Percentiles rank a stretch among this genome's conserved stretches.
Evolutionary conservation across 2,329 filamentous ascomycete genomes (phyloP).

Genomic region (Leptographium flavum): DNA sequence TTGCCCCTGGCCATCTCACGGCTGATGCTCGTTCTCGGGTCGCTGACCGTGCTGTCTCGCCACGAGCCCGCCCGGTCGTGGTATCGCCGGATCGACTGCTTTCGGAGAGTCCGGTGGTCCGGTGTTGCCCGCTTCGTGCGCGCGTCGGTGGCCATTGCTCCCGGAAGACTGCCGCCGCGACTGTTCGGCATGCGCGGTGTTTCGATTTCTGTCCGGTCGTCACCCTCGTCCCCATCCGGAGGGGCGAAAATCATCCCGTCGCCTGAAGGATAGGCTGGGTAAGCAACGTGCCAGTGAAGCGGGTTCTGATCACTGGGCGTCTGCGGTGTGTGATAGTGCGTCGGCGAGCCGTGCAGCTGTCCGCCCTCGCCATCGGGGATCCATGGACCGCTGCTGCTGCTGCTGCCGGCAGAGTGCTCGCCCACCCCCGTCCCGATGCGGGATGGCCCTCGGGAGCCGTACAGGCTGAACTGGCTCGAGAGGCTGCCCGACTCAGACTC

Average conservation of each 20-base stretch:
- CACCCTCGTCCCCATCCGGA: slow-evolving; percentile 1
- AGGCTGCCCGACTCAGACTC: slow-evolving; percentile 30
- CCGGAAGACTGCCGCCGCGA: too few species aligned
- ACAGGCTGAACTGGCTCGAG: slow-evolving; percentile 18
- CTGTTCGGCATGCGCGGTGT: neutral
- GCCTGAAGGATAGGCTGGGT: slow-evolving; percentile 3
- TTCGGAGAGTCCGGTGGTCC: slow-evolving; percentile 25
- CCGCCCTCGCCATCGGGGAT: neutral
- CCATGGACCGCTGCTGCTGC: neutral
- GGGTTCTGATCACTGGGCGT: slow-evolving; percentile 13
- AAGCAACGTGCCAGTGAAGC: slow-evolving; percentile 23
- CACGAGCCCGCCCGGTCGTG: slow-evolving; percentile 29
- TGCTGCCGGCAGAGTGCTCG: too few species aligned
- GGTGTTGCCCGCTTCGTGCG: neutral
- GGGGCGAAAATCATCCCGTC: slow-evolving; percentile 13
- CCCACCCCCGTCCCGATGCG: neutral
- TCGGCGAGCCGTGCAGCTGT: neutral
- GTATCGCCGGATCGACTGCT: slow-evolving; percentile 24
- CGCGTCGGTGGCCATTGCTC: too few species aligned
- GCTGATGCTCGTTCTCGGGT: slow-evolving; percentile 27
- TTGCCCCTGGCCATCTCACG: slow-evolving; percentile 24
- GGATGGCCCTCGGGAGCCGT: neutral
- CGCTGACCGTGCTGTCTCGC: slow-evolving; percentile 24
- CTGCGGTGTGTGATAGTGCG: neutral
- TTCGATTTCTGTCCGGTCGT: slow-evolving; percentile 4